Evolutionary conservation across 2,329 filamentous ascomycete species (phyloP).

Genomic region (Lasiodiplodia sp.): DNA sequence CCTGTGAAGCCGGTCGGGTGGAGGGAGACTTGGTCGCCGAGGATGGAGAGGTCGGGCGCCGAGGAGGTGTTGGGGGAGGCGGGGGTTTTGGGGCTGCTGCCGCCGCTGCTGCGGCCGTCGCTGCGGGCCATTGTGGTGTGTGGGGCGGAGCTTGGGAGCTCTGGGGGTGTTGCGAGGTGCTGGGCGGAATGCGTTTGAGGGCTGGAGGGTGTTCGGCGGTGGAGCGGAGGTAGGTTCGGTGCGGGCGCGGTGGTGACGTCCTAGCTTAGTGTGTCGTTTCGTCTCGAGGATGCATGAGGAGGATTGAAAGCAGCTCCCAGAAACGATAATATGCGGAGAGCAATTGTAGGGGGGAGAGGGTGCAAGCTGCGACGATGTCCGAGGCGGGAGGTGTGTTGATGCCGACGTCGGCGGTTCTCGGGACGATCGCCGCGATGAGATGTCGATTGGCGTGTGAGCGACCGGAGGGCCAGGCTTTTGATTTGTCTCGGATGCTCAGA

Average conservation of each 20-base stretch:
- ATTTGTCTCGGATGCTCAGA: background rate
- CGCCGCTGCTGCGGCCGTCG: background rate
- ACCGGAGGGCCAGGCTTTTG: background rate
- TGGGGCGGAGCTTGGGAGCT: background rate
- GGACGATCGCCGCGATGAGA: background rate
- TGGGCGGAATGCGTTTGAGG: background rate
- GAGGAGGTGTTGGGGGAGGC: conserved; percentile 33
- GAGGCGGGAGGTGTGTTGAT: background rate
- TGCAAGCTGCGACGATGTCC: background rate
- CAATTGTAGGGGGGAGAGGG: background rate
- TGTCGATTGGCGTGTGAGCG: background rate
- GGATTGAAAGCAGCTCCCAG: background rate
- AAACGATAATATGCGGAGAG: background rate
- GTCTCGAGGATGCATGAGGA: background rate
- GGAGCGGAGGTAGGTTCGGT: background rate
- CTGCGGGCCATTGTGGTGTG: conserved; percentile 11
- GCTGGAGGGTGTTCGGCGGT: background rate
- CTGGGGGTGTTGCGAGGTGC: background rate
- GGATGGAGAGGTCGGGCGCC: conserved; percentile 56
- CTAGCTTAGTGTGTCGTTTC: background rate
- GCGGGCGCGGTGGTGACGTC: background rate
- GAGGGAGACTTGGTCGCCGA: conserved; percentile 54
- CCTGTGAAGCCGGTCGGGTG: conserved; percentile 51
- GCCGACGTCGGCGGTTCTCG: conserved; percentile 1
- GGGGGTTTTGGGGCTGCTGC: background rate